Evolutionary conservation across 2,329 filamentous ascomycete genomes (phyloP), one percentile per base, ranked within the genome.

Genomic region (Cladophialophora chaetospira): DNA sequence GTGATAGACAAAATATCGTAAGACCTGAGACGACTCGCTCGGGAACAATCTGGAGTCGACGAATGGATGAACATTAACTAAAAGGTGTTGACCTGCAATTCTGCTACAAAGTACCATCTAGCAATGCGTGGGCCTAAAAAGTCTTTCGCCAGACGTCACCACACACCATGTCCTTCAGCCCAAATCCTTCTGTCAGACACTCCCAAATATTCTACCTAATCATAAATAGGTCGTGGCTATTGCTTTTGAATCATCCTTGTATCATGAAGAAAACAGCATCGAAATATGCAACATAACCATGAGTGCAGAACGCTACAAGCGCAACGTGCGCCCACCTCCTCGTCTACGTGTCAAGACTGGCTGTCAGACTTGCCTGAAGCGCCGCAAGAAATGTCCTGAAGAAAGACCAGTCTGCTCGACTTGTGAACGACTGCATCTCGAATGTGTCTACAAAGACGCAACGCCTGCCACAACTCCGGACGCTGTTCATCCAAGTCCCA

Each of bases 381-480:
- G 61, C 17, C 55, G 58, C 6, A 69, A 68, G 13, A 70, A 55
- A 36, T 68, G 68, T 28, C 65, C 64, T 57, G 68, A 65, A 19
- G 65, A 62, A 26, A 65, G 65, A 58, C 68, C 69, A 6, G 68
- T 55, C 54, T 71, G 69, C 31, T 73, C 51, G 28, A 46, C 57
- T 28, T 65, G 57, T 46, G 28, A 40, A 33, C 54, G 48, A 28
- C 49, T 57, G 11, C 25, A 55, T 33, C 44, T 59, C 63, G 64
- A 13, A 67, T 67, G 65, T 69, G 69, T 47, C 69, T 58, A 44
- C 53, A 45, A 46, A 47, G 63, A 29, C 40, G 51, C 17, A 21
- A 10, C 48, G 17, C 31, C 23, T 21, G 21, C 43, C n/a, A 31
- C 49, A 5, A 17, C 29, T 33, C 9, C 33, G 3, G 44, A 50